Evolutionary conservation across 192 early-diverging fungal species (phyloP).

Genomic region (Cladochytrium replicatum): DNA sequence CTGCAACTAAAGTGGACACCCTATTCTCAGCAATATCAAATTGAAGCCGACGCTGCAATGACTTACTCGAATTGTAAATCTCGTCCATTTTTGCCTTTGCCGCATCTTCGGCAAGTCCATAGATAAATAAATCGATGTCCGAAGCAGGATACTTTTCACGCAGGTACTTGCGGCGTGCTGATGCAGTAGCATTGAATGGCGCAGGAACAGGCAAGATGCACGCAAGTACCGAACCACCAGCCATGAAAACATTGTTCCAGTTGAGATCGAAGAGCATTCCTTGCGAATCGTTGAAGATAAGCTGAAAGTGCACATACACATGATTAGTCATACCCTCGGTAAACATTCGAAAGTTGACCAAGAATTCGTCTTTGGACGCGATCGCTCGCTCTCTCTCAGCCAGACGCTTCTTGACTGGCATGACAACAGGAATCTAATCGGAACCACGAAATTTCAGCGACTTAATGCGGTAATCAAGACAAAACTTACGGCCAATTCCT

Average conservation of each 20-base stretch:
- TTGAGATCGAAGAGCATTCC: constrained; percentile 7
- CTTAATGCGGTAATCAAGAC: background rate
- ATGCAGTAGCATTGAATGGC: background rate
- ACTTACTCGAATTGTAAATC: constrained; percentile 18
- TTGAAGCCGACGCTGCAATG: constrained; percentile 8
- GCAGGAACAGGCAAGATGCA: constrained; percentile 10
- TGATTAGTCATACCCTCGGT: constrained; percentile 14
- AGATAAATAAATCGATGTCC: constrained; percentile 37
- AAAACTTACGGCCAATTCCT: background rate
- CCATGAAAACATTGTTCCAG: constrained; percentile 20
- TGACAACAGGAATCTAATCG: constrained; percentile 6
- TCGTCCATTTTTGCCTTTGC: constrained; percentile 30
- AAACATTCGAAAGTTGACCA: constrained; percentile 19
- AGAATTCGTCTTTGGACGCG: constrained; percentile 12
- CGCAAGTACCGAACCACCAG: constrained; percentile 15
- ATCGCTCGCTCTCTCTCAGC: background rate
- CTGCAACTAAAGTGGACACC: background rate
- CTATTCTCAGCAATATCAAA: no score
- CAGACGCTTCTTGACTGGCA: constrained; percentile 3
- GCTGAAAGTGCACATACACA: no score
- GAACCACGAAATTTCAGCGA: background rate
- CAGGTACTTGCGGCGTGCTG: constrained; percentile 13
- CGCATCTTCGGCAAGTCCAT: constrained; percentile 24
- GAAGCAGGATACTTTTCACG: constrained; percentile 8
- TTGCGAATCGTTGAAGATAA: background rate